Conservation (phyloP, 2,329 filamentous ascomycete species). For the Colletotrichum lupini region DNA sequence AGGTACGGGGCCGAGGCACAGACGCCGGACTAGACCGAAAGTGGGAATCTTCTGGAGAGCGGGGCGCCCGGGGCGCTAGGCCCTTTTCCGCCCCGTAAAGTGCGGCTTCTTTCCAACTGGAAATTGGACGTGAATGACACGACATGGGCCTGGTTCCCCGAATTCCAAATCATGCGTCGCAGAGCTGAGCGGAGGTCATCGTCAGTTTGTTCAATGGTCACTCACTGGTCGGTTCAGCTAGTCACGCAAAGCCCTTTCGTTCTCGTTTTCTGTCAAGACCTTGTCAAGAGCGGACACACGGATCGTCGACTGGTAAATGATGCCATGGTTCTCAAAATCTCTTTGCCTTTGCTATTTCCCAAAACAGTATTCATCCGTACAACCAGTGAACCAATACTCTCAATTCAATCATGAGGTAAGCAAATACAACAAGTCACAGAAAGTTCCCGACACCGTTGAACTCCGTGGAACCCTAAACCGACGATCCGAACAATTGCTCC, state of each 20-base stretch:
- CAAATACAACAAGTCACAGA: background rate
- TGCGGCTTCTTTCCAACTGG: background rate
- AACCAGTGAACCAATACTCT: no score
- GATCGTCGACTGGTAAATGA: background rate
- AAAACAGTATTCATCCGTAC: background rate
- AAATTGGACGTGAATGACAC: background rate
- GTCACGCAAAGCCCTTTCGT: background rate
- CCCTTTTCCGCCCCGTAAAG: background rate
- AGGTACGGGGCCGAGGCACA: conserved; percentile 16
- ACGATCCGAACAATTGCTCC: background rate
- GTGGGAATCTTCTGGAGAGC: conserved; percentile 15
- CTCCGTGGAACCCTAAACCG: background rate
- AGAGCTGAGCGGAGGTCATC: background rate
- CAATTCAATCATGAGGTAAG: no score
- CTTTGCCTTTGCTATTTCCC: background rate
- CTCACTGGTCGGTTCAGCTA: no score
- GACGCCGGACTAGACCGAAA: conserved; percentile 16
- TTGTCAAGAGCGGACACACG: background rate
- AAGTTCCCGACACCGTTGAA: background rate
- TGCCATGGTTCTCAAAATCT: background rate
- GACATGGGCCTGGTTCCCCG: background rate
- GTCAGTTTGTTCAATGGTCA: no score
- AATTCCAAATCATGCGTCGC: conserved; percentile 28
- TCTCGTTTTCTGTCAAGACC: background rate
- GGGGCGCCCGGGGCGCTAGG: background rate